A percentile compares a stretch with the other conserved stretches of the same genome.
Conservation (phyloP, 2,329 filamentous ascomycete genomes). For the Aschersonia sp. region DNA sequence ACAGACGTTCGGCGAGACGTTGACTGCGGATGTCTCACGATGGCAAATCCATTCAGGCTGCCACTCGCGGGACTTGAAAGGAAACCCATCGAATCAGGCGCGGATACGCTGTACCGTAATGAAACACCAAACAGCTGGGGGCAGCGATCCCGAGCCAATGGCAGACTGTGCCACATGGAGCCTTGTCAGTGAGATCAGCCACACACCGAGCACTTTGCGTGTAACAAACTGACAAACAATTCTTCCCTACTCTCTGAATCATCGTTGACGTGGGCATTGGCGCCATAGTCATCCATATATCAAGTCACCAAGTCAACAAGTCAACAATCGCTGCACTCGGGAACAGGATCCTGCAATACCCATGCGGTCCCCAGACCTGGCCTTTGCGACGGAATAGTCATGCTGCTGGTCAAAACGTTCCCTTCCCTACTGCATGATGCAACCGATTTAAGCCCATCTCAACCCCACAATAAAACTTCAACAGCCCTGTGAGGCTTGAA, state of each 20-base stretch:
- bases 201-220: not conserved
- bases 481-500: too few species aligned
- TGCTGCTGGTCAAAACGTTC: too few species aligned
- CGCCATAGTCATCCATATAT: too few species aligned
- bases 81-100: conserved; percentile 25
- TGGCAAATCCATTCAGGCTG: conserved; percentile 34
- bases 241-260: not conserved
- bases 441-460: too few species aligned
- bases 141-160: not conserved
- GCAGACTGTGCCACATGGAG: not conserved
- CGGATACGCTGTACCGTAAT: conserved; percentile 12
- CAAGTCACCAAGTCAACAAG: too few species aligned
- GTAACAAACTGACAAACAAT: not conserved
- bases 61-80: conserved; percentile 35
- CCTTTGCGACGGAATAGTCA: too few species aligned
- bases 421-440: too few species aligned
- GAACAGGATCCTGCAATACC: too few species aligned
- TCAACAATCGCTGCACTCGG: too few species aligned
- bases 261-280: too few species aligned
- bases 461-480: too few species aligned
- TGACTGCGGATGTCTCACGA: conserved; percentile 21
- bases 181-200: not conserved
- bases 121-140: conserved; percentile 4
- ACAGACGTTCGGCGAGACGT: conserved; percentile 16
- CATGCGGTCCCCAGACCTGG: too few species aligned